phyloP scores from a whole-genome alignment of 2,329 filamentous ascomycete genomes.

The Alternaria hordeiaustralica region DNA sequence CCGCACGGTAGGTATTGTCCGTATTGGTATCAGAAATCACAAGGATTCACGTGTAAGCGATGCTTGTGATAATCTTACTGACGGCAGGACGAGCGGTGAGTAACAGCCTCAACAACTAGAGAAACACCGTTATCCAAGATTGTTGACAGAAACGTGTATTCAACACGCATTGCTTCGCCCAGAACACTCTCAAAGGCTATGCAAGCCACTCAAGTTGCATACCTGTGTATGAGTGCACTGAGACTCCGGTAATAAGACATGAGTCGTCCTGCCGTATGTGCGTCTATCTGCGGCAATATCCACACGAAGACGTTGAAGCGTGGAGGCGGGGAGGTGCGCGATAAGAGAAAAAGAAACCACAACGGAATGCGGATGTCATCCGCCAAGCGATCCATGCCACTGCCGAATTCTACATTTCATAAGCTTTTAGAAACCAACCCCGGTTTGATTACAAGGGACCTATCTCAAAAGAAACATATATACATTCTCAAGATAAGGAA shows the following conservation, averaged over 20 bases:
- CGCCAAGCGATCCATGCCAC: background rate
- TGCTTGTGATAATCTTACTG: background rate
- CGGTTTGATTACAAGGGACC: slow-evolving; percentile 4
- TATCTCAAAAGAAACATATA: background rate
- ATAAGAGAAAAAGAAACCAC: background rate
- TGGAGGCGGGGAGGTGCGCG: background rate
- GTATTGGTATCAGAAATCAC: background rate
- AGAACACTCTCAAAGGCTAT: background rate
- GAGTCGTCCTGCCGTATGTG: background rate
- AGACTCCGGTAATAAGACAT: background rate
- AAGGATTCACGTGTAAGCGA: background rate
- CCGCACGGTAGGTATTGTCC: background rate
- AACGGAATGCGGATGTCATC: background rate
- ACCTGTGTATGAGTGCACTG: background rate
- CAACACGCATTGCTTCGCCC: background rate
- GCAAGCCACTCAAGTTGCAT: background rate
- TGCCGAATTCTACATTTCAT: background rate
- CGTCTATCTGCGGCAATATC: background rate
- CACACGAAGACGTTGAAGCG: background rate
- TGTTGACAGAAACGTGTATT: background rate
- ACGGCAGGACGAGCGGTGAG: background rate
- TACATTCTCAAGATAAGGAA: background rate
- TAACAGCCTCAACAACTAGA: background rate
- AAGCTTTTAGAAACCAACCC: background rate
- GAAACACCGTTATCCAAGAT: background rate